These are phyloP conservation scores for Aegilops sharonensis DNA, from an alignment of 176 grass and related monocot species.

Conservation along the genomic window DNA sequence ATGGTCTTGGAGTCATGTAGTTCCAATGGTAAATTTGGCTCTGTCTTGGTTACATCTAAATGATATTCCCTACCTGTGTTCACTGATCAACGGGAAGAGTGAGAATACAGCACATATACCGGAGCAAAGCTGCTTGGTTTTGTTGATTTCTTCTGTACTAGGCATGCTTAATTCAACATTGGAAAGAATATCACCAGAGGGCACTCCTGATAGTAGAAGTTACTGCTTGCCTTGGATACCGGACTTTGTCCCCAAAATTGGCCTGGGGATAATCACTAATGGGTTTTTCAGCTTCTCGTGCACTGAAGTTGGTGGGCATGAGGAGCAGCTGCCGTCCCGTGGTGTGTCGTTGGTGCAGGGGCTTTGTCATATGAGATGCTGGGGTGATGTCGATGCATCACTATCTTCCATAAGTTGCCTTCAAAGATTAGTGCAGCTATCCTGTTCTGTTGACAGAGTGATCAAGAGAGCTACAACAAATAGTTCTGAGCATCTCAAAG, in stretches of 20 bases:
- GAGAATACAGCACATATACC: constrained; percentile 23
- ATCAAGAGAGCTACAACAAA: constrained; percentile 53
- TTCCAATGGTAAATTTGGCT: constrained; percentile 79
- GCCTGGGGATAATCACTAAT: constrained; percentile 61
- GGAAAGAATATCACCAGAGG: constrained; percentile 63
- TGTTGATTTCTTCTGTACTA: constrained; percentile 82
- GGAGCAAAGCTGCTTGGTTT: constrained; percentile 46
- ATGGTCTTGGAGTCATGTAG: constrained; percentile 81
- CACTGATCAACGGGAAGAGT: constrained; percentile 32
- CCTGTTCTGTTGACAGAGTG: constrained; percentile 56
- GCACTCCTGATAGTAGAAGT: constrained; percentile 26
- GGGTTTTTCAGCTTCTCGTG: constrained; percentile 51
- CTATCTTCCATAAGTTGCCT: constrained; percentile 79
- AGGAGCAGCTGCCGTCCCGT: constrained; percentile 27
- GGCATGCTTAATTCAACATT: constrained; percentile 77
- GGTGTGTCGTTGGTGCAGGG: constrained; percentile 45
- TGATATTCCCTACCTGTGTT: constrained; percentile 49
- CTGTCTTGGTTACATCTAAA: constrained; percentile 62
- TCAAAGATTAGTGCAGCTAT: constrained; percentile 65
- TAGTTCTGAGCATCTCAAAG: constrained; percentile 33
- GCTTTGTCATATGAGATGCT: constrained; percentile 60
- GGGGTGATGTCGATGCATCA: constrained; percentile 45
- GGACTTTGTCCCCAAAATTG: constrained; percentile 90
- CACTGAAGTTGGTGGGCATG: constrained; percentile 18
- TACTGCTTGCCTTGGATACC: constrained; percentile 67